Evolutionary conservation across 2,329 filamentous ascomycete species (phyloP), one percentile per base, ranked within the genome.

Genomic region (Venturia effusa): DNA sequence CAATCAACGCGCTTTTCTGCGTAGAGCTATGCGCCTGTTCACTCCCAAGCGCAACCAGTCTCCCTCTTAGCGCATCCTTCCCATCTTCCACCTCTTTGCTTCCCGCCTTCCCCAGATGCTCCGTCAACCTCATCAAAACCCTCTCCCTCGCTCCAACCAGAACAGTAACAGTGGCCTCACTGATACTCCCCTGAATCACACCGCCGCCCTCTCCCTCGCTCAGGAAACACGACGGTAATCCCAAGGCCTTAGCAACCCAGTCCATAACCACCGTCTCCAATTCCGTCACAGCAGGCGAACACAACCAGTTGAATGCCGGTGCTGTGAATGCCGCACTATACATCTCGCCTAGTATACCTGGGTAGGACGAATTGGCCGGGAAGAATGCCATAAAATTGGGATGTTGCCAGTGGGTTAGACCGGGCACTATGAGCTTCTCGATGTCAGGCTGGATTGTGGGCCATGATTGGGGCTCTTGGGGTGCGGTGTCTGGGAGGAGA

Each of bases 311-410:
- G 81, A 97, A 97, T 45, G 91, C 91, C 0, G 93, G 91, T 19
- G 90, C 90, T 15, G 87, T 94, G 76, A 97, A 92, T 7, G 91
- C 88, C 5, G 90, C 87, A 54, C 86, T 90, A 80, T 96, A 97
- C 79, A 97, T 86, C 77, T 97, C 93, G 24, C 91, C 93, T 13
- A 97, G 82, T 74, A 96, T 93, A 34, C 87, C 84, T 0, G 93
- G 92, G 72, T 88, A 97, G 41, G 88, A 90, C 62, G 87, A 86
- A 30, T 85, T 86, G 61, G 90, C 90, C 0, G 93, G 89, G 77
- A 94, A 97, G 80, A 95, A 97, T 55, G 93, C 93, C 84, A 97
- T 90, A 81, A 96, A 97, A 72, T 93, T 92, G 19, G 91, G 93
- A 2, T 87, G 90, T 73, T 96, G 88, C 92, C 93, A 97, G 77